Conservation (phyloP, 495 filamentous ascomycete species). For the Apodospora peruviana region DNA sequence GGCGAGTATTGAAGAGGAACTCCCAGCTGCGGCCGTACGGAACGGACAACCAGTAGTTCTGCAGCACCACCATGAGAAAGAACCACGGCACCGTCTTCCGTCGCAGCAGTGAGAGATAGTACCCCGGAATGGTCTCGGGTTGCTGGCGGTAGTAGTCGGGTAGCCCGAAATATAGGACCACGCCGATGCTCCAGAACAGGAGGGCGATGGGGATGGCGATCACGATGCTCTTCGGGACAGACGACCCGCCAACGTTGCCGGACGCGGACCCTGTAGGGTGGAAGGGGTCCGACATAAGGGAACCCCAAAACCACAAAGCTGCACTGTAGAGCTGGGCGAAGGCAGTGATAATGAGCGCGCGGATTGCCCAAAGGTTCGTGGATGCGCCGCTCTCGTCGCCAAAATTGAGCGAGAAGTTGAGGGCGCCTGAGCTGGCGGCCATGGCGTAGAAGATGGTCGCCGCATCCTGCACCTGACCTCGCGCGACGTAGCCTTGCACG, state of each 20-base stretch:
- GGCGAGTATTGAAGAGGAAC: slow-evolving; percentile 49
- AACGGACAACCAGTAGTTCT: slow-evolving; percentile 58
- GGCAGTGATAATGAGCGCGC: slow-evolving; percentile 55
- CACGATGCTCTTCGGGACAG: slow-evolving; percentile 29
- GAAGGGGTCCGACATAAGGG: slow-evolving; percentile 21
- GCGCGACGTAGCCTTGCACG: slow-evolving; percentile 20
- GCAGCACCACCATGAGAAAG: slow-evolving; percentile 54
- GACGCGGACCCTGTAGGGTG: slow-evolving; percentile 2
- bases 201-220: slow-evolving; percentile 44
- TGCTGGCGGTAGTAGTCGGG: slow-evolving; percentile 60
- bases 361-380: slow-evolving; percentile 53
- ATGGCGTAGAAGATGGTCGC: slow-evolving; percentile 52
- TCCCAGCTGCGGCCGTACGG: slow-evolving; percentile 58
- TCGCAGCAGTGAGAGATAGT: slow-evolving; percentile 49
- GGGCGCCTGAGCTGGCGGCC: slow-evolving; percentile 51
- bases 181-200: slow-evolving; percentile 43
- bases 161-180: slow-evolving; percentile 48
- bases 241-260: slow-evolving; percentile 4
- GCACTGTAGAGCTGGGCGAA: slow-evolving; percentile 55
- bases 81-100: slow-evolving; percentile 56
- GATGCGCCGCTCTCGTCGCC: slow-evolving; percentile 53
- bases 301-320: slow-evolving; percentile 57
- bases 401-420: slow-evolving; percentile 63
- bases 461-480: slow-evolving; percentile 49
- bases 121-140: slow-evolving; percentile 59